Base-by-base conservation (phyloP, 2,329 filamentous ascomycete genomes). In the Alternaria brassicicola region DNA sequence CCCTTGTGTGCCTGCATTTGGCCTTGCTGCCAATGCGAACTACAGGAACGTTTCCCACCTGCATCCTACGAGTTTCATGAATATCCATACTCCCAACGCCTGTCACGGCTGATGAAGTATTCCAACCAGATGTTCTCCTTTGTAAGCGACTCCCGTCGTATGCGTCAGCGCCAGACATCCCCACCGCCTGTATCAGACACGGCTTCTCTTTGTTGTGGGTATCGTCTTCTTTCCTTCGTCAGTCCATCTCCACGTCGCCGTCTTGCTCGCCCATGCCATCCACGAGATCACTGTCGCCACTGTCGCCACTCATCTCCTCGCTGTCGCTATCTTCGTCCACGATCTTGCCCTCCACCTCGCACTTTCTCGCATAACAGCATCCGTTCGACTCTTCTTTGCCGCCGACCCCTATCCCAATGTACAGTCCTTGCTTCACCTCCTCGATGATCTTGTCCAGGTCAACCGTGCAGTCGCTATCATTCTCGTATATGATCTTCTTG, bases 371-470 rank as follows among this genome's bases (percentile, higher is more conserved):
- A 51, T 66, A 70, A 49, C 63, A 68, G 9, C 52, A 45, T 2
- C 52, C 55, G 2, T 59, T 38, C 8, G 52, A 55, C 6, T 56
- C 60, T 9, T 62, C 59, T 12, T 58, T 62, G 6, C 62, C 65
- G 10, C 65, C 65, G 2, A 69, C 43, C 0, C 68, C 68, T 10
- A 70, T 70, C 4, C 66, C 66, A 4, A 58, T 67, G 19, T 68
- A 70, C 15, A 70, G 31, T 1, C 66, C 68, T n/a, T 60, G 39
- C 30, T 59, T 64, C 15, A 63, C 35, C 33, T 70, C 65, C 51
- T 69, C 66, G 19, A 70, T 64, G 5, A 70, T 68, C 49, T 66
- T 69, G 52, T 70, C 66, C 13, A 64, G 36, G 42, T 70, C 68
- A 26, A 68, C 57, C 3, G 63, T 61, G 23, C 62, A 64, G 10